A percentile compares a stretch with the other conserved stretches of the same genome.
phyloP scores from a whole-genome alignment of 2,329 filamentous ascomycete species.

The Nothomitra cinnamomea region DNA sequence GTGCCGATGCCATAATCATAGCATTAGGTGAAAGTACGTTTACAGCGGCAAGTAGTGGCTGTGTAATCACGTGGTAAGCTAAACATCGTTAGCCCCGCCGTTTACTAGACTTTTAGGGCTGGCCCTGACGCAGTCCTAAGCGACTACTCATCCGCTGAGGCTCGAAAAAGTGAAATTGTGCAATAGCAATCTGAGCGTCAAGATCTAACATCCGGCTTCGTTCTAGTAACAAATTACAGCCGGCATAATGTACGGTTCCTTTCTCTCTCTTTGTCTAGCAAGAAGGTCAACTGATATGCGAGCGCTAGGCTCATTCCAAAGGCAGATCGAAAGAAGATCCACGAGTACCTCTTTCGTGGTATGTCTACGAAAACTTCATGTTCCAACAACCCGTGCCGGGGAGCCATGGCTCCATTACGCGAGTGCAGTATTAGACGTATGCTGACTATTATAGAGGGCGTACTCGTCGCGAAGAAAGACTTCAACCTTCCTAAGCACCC shows the following conservation, averaged over 20 bases:
- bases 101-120: not conserved
- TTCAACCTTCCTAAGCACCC: constrained; percentile 95
- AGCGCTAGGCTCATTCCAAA: constrained; percentile 85
- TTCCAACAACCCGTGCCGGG: not conserved
- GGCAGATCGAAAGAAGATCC: constrained; percentile 99
- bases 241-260: not conserved
- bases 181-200: too few species aligned
- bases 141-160: not conserved
- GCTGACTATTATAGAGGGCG: constrained; percentile 37
- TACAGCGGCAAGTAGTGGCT: too few species aligned
- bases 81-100: too few species aligned
- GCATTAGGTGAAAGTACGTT: too few species aligned
- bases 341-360: constrained; percentile 98
- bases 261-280: not conserved
- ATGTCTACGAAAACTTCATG: constrained; percentile 15
- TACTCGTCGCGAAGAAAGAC: constrained; percentile 97
- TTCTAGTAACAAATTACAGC: not conserved
- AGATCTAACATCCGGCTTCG: not conserved
- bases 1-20: too few species aligned
- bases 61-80: too few species aligned
- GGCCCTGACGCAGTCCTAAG: not conserved
- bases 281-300: constrained; percentile 6
- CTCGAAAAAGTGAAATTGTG: too few species aligned
- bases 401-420: constrained; percentile 6
- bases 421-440: constrained; percentile 8